Evolutionary conservation across 306 rosid species (phyloP), one percentile per base, ranked within the genome.

Genomic region (Vigna mungo): DNA sequence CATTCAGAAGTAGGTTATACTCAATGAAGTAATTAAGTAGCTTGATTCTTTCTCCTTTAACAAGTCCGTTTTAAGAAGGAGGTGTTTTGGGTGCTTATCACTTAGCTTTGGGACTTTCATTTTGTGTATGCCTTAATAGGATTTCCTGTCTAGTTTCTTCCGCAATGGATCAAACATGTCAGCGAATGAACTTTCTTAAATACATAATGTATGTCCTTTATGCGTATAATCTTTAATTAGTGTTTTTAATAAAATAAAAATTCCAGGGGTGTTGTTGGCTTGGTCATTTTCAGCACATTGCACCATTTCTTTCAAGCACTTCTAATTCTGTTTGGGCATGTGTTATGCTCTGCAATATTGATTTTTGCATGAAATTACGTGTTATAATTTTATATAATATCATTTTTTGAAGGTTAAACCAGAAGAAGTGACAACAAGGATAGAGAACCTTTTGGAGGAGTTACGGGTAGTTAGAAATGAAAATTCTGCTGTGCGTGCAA

Each of bases 381-480:
- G 72, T 69, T 51, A 18, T 63, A 17, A 64, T 32, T 32, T 56
- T 9, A 27, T 48, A 53, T 79, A 60, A 11, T 56, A 12, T 61
- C 74, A 74, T 70, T 66, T 78, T 76, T 72, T 88, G 82, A 79
- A 92, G 98, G 97, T 84, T 69, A 95, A 95, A 89, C 93, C 97
- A 75, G 98, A 92, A 82, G 97, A 92, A 77, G 97, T 92, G 61
- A 88, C 88, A 23, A 62, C 83, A 34, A 90, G 98, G 82, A 87
- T 92, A 76, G 98, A 89, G 78, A 92, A 83, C 85, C 90, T 95
- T 54, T 54, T 87, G 53, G 96, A 88, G 88, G 96, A 94, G 86
- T 80, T 94, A 70, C 85, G 98, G 75, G 71, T 64, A 67, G 89
- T 81, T 7, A 88, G 92, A 86, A 92, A 87, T 43, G 97, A 92